phyloP scores from a whole-genome alignment of 148 eudicot species.

The Rhododendron griersonianum region DNA sequence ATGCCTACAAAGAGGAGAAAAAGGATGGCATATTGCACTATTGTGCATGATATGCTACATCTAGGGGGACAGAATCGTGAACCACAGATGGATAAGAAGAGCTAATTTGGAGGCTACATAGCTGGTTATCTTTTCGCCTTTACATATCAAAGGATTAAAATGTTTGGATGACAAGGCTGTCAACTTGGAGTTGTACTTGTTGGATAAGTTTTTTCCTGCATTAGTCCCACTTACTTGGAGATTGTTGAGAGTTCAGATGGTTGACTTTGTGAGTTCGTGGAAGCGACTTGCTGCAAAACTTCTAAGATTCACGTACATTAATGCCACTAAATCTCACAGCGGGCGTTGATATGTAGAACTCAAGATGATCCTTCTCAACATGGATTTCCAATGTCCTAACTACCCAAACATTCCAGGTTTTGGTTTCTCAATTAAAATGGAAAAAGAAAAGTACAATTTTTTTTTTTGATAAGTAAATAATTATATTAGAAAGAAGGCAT shows the following conservation, averaged over 20 bases:
- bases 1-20: not conserved
- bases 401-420: too few species aligned
- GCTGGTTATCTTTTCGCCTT: not conserved
- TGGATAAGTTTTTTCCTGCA: not conserved
- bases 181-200: not conserved
- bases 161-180: not conserved
- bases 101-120: not conserved
- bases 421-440: not conserved
- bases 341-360: not conserved
- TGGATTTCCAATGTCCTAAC: not conserved
- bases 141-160: not conserved
- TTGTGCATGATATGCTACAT: not conserved
- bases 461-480: too few species aligned
- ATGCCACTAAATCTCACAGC: not conserved
- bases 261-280: not conserved
- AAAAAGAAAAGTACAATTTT: not conserved
- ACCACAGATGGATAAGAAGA: not conserved
- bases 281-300: not conserved
- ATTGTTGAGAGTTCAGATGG: not conserved
- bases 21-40: not conserved
- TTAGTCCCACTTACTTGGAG: not conserved
- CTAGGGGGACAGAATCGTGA: not conserved
- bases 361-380: not conserved
- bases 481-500: too few species aligned
- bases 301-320: not conserved